Conservation (phyloP, 371 early-diverging fungal genomes). For the Conidiobolus coronatus region DNA sequence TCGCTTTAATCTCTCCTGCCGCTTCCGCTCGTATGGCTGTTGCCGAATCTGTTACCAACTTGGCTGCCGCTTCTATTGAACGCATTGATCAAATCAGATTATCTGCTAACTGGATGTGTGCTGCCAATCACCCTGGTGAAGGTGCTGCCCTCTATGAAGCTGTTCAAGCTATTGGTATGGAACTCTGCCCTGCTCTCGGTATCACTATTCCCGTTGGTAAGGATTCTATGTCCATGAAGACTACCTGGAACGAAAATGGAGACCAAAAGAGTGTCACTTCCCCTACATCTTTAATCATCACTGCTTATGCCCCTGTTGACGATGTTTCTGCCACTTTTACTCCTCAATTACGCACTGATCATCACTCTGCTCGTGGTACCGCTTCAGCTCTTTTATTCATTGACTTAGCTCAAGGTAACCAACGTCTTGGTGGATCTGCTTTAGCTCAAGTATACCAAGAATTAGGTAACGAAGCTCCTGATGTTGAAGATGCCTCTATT, state of each 20-base stretch:
- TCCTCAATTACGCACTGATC: constrained; percentile 41
- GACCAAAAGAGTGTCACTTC: constrained; percentile 43
- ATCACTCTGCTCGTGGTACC: constrained; percentile 10
- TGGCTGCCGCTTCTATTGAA: constrained; percentile 65
- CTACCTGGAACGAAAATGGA: constrained; percentile 49
- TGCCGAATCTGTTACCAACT: constrained; percentile 71
- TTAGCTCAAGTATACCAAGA: constrained; percentile 81
- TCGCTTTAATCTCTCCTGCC: constrained; percentile 63
- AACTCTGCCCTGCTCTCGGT: constrained; percentile 74
- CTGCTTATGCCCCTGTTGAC: constrained; percentile 68
- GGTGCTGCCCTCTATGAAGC: constrained; percentile 82
- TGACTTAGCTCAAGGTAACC: constrained; percentile 62
- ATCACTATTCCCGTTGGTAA: constrained; percentile 93
- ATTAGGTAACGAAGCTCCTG: constrained; percentile 58
- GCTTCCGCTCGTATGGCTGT: constrained; percentile 92
- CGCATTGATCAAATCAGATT: constrained; percentile 49
- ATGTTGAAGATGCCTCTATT: constrained; percentile 47
- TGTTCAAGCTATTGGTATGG: constrained; percentile 79
- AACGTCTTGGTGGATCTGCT: constrained; percentile 79
- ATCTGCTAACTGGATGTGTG: constrained; percentile 96
- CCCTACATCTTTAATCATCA: constrained; percentile 74
- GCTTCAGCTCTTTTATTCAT: constrained; percentile 45
- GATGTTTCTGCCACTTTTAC: constrained; percentile 70
- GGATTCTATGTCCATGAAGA: constrained; percentile 97
- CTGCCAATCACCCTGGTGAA: constrained; percentile 74